Evolutionary conservation across 495 filamentous ascomycete species (phyloP).

Genomic region (Tuber indicum): DNA sequence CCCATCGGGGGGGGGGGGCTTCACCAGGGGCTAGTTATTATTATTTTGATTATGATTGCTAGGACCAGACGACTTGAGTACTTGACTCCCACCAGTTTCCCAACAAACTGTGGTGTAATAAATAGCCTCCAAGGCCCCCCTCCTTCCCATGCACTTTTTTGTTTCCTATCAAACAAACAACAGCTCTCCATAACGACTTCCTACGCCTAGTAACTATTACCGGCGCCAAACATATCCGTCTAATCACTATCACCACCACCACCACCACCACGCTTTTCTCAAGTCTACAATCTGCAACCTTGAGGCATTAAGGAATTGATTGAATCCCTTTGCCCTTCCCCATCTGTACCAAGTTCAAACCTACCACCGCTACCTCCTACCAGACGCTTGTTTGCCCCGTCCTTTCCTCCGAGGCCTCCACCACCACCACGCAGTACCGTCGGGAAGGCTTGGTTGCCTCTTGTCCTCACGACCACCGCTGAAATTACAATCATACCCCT

Average conservation of each 20-base stretch:
- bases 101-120: slow-evolving; percentile 12
- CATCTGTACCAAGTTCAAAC: neutral
- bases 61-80: neutral
- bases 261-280: neutral
- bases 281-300: neutral
- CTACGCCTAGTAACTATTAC: neutral
- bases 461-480: neutral
- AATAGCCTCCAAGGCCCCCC: slow-evolving; percentile 34
- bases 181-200: neutral
- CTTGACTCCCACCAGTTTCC: slow-evolving; percentile 4
- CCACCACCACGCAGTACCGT: neutral
- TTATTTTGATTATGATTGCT: slow-evolving; percentile 1
- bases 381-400: neutral
- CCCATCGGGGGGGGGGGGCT: slow-evolving; percentile 5
- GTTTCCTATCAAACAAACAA: slow-evolving; percentile 1
- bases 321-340: neutral
- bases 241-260: neutral
- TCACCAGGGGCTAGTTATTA: slow-evolving; percentile 30
- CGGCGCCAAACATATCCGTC: neutral
- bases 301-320: neutral
- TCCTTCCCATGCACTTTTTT: slow-evolving; percentile 10
- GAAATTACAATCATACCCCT: neutral
- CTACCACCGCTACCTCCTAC: neutral
- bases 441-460: neutral
- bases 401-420: neutral